Percentiles rank a stretch among this genome's conserved stretches.
Evolutionary conservation across 768 basidiomycete genomes (phyloP).

Genomic region (Cantharellus anzutake): DNA sequence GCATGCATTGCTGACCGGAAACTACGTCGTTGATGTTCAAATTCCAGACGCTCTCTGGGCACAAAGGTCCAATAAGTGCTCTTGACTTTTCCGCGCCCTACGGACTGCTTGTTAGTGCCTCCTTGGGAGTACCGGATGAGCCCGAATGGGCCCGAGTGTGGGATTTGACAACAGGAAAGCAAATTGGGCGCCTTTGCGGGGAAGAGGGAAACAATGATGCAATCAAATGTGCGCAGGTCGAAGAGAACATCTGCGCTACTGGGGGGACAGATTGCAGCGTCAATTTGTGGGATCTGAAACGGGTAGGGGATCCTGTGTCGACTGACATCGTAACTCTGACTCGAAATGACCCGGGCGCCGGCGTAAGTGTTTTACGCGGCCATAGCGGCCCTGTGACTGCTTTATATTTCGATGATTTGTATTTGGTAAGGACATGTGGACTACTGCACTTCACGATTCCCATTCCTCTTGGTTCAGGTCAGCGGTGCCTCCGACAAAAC

Average conservation of each 20-base stretch:
- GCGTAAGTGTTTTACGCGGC: slow-evolving; percentile 42
- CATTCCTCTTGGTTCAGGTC: slow-evolving; percentile 33
- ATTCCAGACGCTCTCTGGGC: slow-evolving; percentile 57
- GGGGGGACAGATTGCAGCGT: slow-evolving; percentile 77
- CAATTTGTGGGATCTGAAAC: slow-evolving; percentile 77
- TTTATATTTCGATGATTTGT: slow-evolving; percentile 89
- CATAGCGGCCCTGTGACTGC: slow-evolving; percentile 87
- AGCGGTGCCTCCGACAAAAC: slow-evolving; percentile 98
- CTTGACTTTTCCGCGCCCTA: slow-evolving; percentile 96
- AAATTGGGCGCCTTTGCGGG: slow-evolving; percentile 49
- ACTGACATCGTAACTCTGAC: too few relatives aligned
- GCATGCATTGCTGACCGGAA: background rate
- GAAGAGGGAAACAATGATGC: slow-evolving; percentile 50
- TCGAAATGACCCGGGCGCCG: background rate
- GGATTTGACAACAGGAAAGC: slow-evolving; percentile 81
- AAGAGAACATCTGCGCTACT: slow-evolving; percentile 76
- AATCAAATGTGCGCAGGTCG: slow-evolving; percentile 85
- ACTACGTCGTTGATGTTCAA: background rate
- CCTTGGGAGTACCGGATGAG: slow-evolving; percentile 28
- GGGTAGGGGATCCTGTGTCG: slow-evolving; percentile 48
- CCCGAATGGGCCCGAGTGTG: slow-evolving; percentile 81
- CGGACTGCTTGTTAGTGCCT: slow-evolving; percentile 76
- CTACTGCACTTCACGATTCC: slow-evolving; percentile 8
- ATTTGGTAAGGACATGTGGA: slow-evolving; percentile 38
- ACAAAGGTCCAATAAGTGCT: slow-evolving; percentile 63